These are phyloP conservation scores for Rhizopus delemar DNA, from an alignment of 371 early-diverging fungal species.

Conservation along the genomic window DNA sequence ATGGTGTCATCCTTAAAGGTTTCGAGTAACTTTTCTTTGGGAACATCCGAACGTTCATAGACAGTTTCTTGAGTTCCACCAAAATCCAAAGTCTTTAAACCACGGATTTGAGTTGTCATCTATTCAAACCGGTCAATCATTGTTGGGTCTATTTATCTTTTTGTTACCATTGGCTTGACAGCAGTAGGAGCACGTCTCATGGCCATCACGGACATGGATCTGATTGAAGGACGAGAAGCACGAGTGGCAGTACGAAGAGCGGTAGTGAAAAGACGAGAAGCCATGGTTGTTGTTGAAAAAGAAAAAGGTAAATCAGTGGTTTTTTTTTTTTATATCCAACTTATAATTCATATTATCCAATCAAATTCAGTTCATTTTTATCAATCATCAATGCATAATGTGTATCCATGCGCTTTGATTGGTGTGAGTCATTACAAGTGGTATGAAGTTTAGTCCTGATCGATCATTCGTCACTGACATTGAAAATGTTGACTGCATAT, in stretches of 20 bases:
- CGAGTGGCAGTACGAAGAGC: constrained; percentile 50
- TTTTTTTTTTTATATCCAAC: too few relatives aligned
- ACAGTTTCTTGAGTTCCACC: constrained; percentile 91
- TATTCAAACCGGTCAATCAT: not conserved
- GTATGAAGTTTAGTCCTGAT: not conserved
- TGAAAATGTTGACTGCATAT: not conserved
- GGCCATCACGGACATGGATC: constrained; percentile 29
- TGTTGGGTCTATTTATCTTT: not conserved
- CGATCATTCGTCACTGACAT: not conserved
- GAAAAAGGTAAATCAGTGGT: constrained; percentile 11
- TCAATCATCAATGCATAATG: constrained; percentile 35
- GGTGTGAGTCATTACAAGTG: constrained; percentile 51
- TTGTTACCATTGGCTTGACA: constrained; percentile 38
- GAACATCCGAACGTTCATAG: constrained; percentile 94
- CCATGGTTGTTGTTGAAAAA: constrained; percentile 22
- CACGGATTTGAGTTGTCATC: constrained; percentile 64
- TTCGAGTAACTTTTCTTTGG: constrained; percentile 85
- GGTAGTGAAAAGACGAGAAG: constrained; percentile 44
- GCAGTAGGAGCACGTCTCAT: constrained; percentile 23
- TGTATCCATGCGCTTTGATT: constrained; percentile 30
- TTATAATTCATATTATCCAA: constrained; percentile 13
- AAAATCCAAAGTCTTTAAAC: constrained; percentile 92
- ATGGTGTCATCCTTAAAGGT: constrained; percentile 93
- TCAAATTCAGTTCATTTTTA: constrained; percentile 20
- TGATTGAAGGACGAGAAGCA: constrained; percentile 32